Base-by-base conservation (phyloP, 2,329 filamentous ascomycete species). In the Colletotrichum liriopes region DNA sequence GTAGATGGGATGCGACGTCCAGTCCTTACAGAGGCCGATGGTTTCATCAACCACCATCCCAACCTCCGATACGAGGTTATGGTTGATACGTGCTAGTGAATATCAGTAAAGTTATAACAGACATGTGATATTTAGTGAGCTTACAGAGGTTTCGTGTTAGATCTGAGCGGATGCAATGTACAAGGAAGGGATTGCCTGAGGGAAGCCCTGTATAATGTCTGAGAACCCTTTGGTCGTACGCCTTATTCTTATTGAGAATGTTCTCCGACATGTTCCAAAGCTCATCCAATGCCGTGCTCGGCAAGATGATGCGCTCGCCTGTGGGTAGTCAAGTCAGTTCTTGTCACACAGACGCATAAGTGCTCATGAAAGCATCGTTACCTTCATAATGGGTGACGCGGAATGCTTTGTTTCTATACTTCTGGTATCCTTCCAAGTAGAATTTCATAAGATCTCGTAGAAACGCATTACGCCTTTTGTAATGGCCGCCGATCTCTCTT, bases 1-100 rank as follows among this genome's bases (percentile, higher is more conserved):
- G 75, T 83, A 79, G 55, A 84, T 79, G 16, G 78, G 77, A 35
- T 84, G 75, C 0, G 76, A 41, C 0, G 80, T 82, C 82, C 82
- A 86, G 62, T 83, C 81, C 5, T 78, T 73, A 67, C 79, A 80
- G 1, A 75, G 74, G 1, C 79, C 79, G 8, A 85, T 61, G 58
- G 79, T 79, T 9, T 76, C 72, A 1, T 62, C 66, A 39, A 84
- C 76, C 2, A 81, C 79, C 12, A 29, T 67, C 16, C 61, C 65
- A 54, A 67, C 37, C 47, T 67, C 65, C 12, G 55, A 60, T 1
- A 61, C 65, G 12, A 67, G 37, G 20, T 26, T 59, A 14, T 67
- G 45, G 3, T 67, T 67, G 37, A 67, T 61, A 18, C 37, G 65
- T 7, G 47, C 56, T 61, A 32, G 8, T 18, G 5, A 12, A 7